A percentile compares a stretch with the other conserved stretches of the same genome.
These are phyloP conservation scores for Beauveria sp. DNA, from an alignment of 2,329 filamentous ascomycete species.

Conservation along the genomic window DNA sequence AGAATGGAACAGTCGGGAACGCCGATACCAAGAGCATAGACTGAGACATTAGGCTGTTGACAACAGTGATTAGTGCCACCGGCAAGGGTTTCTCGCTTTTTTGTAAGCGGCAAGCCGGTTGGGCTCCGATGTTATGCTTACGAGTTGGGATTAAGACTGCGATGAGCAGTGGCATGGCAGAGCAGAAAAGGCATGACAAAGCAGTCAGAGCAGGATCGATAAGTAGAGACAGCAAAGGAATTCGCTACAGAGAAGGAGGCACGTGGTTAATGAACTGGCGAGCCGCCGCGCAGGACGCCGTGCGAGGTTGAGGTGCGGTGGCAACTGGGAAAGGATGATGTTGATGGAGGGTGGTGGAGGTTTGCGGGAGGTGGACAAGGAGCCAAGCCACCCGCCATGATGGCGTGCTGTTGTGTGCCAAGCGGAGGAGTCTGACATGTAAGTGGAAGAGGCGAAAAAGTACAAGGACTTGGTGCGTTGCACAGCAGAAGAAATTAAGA, in stretches of 20 bases:
- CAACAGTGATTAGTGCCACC: not conserved
- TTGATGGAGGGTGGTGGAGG: not conserved
- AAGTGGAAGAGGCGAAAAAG: not conserved
- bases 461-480: not conserved
- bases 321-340: not conserved
- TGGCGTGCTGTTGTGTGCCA: not conserved
- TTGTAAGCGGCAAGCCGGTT: not conserved
- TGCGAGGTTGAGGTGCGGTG: not conserved
- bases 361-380: not conserved
- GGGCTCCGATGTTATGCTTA: not conserved
- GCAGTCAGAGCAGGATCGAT: not conserved
- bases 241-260: not conserved
- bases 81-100: not conserved
- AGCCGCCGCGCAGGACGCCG: not conserved
- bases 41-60: constrained; percentile 1
- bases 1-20: not conserved
- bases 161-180: not conserved
- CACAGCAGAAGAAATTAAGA: not conserved
- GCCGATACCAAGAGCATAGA: not conserved
- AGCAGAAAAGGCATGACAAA: not conserved
- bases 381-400: not conserved
- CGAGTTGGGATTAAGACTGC: not conserved
- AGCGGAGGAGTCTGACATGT: not conserved
- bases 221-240: not conserved
- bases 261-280: not conserved